Conservation (phyloP, 108 stramenopile genomes). For the Fistulifera pelliculosa region DNA sequence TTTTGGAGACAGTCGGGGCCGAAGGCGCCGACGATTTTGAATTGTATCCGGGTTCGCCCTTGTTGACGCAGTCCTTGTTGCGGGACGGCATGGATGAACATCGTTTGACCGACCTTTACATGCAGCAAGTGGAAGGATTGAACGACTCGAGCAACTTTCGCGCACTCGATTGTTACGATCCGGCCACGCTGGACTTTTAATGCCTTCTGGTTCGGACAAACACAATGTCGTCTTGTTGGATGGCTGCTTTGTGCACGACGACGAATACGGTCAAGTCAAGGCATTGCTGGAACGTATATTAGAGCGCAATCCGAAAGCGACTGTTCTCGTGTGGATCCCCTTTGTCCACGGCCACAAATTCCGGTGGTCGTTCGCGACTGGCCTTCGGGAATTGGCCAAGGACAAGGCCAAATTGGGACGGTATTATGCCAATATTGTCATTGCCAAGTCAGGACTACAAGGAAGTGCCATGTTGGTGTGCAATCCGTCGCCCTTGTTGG, state of each 20-base stretch:
- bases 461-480: slow-evolving; percentile 4
- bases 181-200: slow-evolving; percentile 6
- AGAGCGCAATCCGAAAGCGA: slow-evolving; percentile 3
- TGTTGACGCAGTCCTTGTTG: not conserved
- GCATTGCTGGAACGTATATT: slow-evolving; percentile 2
- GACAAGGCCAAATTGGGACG: slow-evolving; percentile 8
- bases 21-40: not conserved
- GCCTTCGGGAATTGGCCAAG: slow-evolving; percentile 7
- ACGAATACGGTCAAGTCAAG: slow-evolving; percentile 1
- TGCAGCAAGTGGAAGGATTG: slow-evolving; percentile 6
- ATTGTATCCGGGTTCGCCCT: slow-evolving; percentile 6
- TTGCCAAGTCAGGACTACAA: slow-evolving; percentile 3
- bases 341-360: slow-evolving; percentile 3
- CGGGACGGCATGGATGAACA: slow-evolving; percentile 6
- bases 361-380: slow-evolving; percentile 3
- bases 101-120: slow-evolving; percentile 3
- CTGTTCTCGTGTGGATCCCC: slow-evolving; percentile 3
- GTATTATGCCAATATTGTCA: slow-evolving; percentile 4
- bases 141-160: not conserved
- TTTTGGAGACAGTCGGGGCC: not conserved
- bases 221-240: slow-evolving; percentile 10
- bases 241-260: slow-evolving; percentile 2
- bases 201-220: not conserved
- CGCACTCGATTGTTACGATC: not conserved
- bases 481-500: slow-evolving; percentile 7